Evolutionary conservation across 306 rosid species (phyloP).

Genomic region (Urtica urens): DNA sequence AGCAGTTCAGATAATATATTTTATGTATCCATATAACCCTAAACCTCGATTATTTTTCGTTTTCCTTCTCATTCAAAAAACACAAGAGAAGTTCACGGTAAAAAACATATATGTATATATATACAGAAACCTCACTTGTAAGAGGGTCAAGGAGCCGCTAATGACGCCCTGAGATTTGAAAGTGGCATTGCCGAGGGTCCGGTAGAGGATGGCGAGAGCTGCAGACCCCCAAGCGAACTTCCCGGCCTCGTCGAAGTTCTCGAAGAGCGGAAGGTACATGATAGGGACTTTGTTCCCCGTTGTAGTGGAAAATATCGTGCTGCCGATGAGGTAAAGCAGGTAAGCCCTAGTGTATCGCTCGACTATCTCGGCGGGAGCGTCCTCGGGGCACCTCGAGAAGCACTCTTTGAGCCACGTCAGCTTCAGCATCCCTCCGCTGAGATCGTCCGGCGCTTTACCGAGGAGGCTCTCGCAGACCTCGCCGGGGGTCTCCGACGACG

Average conservation of each 20-base stretch:
- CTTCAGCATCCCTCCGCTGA: conserved; percentile 89
- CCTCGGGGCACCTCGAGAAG: conserved; percentile 68
- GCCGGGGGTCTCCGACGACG: conserved; percentile 45
- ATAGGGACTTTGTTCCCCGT: conserved; percentile 89
- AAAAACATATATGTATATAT: too few species aligned
- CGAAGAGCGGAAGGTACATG: conserved; percentile 71
- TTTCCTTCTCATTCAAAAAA: too few species aligned
- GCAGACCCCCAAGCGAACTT: conserved; percentile 87
- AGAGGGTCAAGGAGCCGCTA: conserved; percentile 73
- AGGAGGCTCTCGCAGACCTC: conserved; percentile 59
- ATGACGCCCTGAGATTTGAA: conserved; percentile 77
- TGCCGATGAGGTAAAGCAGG: conserved; percentile 75
- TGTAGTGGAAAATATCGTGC: conserved; percentile 84
- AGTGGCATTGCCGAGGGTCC: conserved; percentile 83
- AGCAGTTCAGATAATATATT: too few species aligned
- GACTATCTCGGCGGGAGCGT: conserved; percentile 47
- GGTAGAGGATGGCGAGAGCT: conserved; percentile 74
- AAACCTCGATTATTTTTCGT: too few species aligned
- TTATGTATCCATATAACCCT: too few species aligned
- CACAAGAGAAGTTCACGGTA: too few species aligned
- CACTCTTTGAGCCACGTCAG: conserved; percentile 86
- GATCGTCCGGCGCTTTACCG: conserved; percentile 77
- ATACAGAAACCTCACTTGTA: conserved; percentile 37
- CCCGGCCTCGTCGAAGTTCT: conserved; percentile 63
- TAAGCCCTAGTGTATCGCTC: conserved; percentile 69